A percentile compares a stretch with the other conserved stretches of the same genome.
Conservation (phyloP, 129 eudicot species). For the Ambrosia trifida region DNA sequence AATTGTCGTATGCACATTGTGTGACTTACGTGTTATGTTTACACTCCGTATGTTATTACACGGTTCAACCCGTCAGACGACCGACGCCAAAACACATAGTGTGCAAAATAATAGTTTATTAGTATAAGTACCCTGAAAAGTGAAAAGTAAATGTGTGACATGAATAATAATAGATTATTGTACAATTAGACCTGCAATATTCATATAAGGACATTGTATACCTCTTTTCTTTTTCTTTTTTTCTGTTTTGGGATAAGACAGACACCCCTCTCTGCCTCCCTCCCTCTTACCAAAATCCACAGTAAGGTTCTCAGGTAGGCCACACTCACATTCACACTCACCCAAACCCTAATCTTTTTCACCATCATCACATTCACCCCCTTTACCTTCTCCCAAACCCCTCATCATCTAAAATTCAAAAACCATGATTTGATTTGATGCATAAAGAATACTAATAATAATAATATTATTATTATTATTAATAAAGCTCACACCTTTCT, state of each 20-base stretch:
- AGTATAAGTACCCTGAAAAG: too few relatives aligned
- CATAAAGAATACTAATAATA: background rate
- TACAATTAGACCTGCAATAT: background rate
- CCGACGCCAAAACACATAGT: too few relatives aligned
- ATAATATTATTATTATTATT: too few relatives aligned
- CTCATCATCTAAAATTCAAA: slow-evolving; percentile 24
- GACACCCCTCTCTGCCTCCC: background rate
- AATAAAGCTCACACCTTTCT: background rate
- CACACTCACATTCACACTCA: slow-evolving; percentile 13
- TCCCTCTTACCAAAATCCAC: slow-evolving; percentile 13
- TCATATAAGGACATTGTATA: background rate
- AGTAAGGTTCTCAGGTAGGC: slow-evolving; percentile 24
- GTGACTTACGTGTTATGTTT: too few relatives aligned
- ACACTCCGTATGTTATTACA: too few relatives aligned
- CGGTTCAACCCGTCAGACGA: too few relatives aligned
- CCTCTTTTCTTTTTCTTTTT: background rate
- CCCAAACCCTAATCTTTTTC: slow-evolving; percentile 25
- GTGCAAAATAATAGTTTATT: too few relatives aligned
- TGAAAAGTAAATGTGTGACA: too few relatives aligned
- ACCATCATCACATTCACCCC: slow-evolving; percentile 5
- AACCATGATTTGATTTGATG: slow-evolving; percentile 23
- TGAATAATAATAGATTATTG: too few relatives aligned
- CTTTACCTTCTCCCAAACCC: slow-evolving; percentile 13
- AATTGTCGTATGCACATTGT: too few relatives aligned
- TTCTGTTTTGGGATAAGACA: slow-evolving; percentile 1